Conservation (phyloP, 177 flowering plant genomes). For the Vitis hybrid region DNA sequence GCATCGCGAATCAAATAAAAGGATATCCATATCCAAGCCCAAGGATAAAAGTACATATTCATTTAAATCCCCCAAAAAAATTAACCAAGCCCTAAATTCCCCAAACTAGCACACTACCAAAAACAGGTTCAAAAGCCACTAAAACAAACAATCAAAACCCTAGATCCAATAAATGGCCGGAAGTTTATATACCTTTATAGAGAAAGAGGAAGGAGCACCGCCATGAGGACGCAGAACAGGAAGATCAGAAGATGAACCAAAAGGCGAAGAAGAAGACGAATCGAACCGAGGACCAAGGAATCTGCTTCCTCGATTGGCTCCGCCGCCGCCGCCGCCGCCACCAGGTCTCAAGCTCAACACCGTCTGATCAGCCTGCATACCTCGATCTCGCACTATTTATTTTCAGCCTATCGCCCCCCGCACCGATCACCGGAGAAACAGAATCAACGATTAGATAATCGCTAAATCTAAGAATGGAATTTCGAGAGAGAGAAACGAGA, state of each 20-base stretch:
- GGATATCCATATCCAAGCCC: no score
- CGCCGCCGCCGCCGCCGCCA: conserved; percentile 51
- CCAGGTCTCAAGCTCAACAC: conserved; percentile 95
- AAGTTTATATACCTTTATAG: conserved; percentile 38
- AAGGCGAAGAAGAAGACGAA: conserved; percentile 34
- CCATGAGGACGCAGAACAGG: conserved; percentile 67
- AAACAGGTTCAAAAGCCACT: background rate
- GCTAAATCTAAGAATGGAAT: conserved; percentile 12
- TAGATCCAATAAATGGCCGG: conserved; percentile 26
- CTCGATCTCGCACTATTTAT: conserved; percentile 29
- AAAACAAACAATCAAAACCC: conserved; percentile 16
- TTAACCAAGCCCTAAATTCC: background rate
- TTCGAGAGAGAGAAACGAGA: background rate
- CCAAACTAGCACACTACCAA: background rate
- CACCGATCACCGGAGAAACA: conserved; percentile 1
- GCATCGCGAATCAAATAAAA: no score
- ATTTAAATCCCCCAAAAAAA: background rate
- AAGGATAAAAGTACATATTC: background rate
- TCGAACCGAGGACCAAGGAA: conserved; percentile 58
- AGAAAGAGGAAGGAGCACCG: conserved; percentile 38
- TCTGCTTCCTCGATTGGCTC: conserved; percentile 63
- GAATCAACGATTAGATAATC: conserved; percentile 5
- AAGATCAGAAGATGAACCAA: conserved; percentile 56
- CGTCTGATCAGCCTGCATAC: conserved; percentile 96
- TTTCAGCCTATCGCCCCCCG: conserved; percentile 14